A percentile compares a stretch with the other conserved stretches of the same genome.
Conservation (phyloP, 208 protist species). For the Leishmania guyanensis region DNA sequence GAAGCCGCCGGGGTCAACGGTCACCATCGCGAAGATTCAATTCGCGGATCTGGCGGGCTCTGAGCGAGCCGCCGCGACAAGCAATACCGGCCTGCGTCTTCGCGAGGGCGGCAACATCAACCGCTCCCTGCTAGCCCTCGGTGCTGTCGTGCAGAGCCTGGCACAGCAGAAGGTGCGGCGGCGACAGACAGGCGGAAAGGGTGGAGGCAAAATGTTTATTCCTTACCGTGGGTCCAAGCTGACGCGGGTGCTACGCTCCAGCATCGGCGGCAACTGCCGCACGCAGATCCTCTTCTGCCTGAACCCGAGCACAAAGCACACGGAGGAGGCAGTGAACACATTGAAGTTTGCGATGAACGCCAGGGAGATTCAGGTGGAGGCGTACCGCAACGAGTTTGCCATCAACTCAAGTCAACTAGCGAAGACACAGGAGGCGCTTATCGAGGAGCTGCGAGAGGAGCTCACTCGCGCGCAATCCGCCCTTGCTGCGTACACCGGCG, state of each 20-base stretch:
- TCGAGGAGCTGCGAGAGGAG: slow-evolving; percentile 78
- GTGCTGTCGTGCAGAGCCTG: slow-evolving; percentile 92
- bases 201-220: slow-evolving; percentile 49
- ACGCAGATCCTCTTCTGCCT: slow-evolving; percentile 85
- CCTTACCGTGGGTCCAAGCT: slow-evolving; percentile 87
- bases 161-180: slow-evolving; percentile 35
- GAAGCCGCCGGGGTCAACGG: not conserved
- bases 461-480: slow-evolving; percentile 45
- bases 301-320: slow-evolving; percentile 56
- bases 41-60: slow-evolving; percentile 91
- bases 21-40: slow-evolving; percentile 78
- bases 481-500: slow-evolving; percentile 29
- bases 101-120: slow-evolving; percentile 96
- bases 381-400: slow-evolving; percentile 69
- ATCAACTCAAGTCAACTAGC: slow-evolving; percentile 60
- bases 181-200: slow-evolving; percentile 21
- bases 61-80: slow-evolving; percentile 84
- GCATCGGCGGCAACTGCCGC: slow-evolving; percentile 82
- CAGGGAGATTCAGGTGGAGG: slow-evolving; percentile 72
- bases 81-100: slow-evolving; percentile 80
- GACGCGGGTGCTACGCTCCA: slow-evolving; percentile 75
- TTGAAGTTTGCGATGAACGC: slow-evolving; percentile 88
- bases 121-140: slow-evolving; percentile 92
- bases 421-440: slow-evolving; percentile 64
- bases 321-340: slow-evolving; percentile 84